Evolutionary conservation across 2,329 filamentous ascomycete species (phyloP).

Genomic region (Falciphora oryzae): DNA sequence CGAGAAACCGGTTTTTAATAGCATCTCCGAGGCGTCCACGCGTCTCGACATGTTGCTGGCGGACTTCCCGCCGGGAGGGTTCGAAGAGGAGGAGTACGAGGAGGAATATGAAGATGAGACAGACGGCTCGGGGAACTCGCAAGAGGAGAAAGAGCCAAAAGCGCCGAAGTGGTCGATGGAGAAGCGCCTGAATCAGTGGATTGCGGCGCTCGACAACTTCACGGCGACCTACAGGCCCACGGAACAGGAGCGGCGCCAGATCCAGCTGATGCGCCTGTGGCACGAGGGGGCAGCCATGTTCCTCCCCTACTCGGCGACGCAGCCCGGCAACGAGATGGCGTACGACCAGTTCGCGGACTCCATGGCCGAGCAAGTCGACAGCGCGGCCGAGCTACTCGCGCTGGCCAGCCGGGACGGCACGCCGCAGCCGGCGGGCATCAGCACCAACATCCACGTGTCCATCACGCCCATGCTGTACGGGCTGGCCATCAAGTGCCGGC

Average conservation of each 20-base stretch:
- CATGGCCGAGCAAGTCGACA: not conserved
- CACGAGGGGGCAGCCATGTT: not conserved
- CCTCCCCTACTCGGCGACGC: not conserved
- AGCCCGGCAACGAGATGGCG: not conserved
- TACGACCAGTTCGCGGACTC: not conserved
- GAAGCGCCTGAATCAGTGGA: not conserved
- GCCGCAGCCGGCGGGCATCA: not conserved
- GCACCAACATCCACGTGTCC: not conserved
- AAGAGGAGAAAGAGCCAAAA: not conserved
- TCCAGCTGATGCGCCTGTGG: not conserved
- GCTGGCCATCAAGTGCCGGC: slow-evolving; percentile 7
- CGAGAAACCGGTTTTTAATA: not conserved
- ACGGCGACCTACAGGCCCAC: not conserved
- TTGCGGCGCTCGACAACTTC: not conserved
- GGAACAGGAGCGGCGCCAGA: not conserved
- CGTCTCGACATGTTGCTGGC: not conserved
- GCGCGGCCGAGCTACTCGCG: not conserved
- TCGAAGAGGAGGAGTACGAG: not conserved
- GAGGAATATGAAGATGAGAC: not conserved
- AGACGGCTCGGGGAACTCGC: too few relatives aligned
- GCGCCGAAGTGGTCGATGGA: not conserved
- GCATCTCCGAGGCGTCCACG: not conserved
- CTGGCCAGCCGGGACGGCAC: not conserved
- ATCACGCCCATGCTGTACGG: slow-evolving; percentile 3
- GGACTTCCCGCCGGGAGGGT: not conserved